Percentiles rank a stretch among this genome's conserved stretches.
Conservation (phyloP, 1,139 yeast genomes). For the Yamadazyma songkhlaensis region DNA sequence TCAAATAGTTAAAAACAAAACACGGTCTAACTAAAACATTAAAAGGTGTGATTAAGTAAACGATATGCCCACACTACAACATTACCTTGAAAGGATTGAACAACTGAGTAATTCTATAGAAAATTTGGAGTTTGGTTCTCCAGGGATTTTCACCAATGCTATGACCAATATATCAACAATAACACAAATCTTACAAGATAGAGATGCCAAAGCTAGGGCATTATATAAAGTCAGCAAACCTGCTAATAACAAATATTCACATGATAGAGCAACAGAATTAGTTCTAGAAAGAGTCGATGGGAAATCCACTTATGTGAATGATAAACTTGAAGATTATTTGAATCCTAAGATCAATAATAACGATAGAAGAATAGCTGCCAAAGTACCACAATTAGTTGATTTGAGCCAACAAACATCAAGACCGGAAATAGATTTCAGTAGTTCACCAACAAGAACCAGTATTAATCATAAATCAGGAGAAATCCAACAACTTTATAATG, state of each 20-base stretch:
- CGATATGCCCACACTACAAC: constrained; percentile 23
- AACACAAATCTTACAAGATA: constrained; percentile 59
- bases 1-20: neutral
- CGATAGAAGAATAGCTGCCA: constrained; percentile 23
- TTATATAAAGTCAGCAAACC: constrained; percentile 31
- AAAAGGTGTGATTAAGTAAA: too few relatives aligned
- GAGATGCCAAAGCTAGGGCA: constrained; percentile 51
- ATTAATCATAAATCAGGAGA: constrained; percentile 3
- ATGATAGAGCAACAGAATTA: constrained; percentile 8
- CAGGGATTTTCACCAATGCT: constrained; percentile 68
- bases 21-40: too few relatives aligned
- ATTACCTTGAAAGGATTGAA: constrained; percentile 24
- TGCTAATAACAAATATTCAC: neutral
- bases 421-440: constrained; percentile 7
- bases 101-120: constrained; percentile 20
- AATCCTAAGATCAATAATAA: constrained; percentile 15
- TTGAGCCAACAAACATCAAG: neutral
- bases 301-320: constrained; percentile 25
- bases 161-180: constrained; percentile 53
- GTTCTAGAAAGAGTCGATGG: constrained; percentile 40
- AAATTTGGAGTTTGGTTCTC: constrained; percentile 42
- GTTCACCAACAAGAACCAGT: constrained; percentile 12
- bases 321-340: constrained; percentile 18
- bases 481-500: constrained; percentile 9
- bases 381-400: constrained; percentile 18